A percentile compares a stretch with the other conserved stretches of the same genome.
phyloP scores from a whole-genome alignment of 2,329 filamentous ascomycete genomes.

The Aspergillus sclerotialis region DNA sequence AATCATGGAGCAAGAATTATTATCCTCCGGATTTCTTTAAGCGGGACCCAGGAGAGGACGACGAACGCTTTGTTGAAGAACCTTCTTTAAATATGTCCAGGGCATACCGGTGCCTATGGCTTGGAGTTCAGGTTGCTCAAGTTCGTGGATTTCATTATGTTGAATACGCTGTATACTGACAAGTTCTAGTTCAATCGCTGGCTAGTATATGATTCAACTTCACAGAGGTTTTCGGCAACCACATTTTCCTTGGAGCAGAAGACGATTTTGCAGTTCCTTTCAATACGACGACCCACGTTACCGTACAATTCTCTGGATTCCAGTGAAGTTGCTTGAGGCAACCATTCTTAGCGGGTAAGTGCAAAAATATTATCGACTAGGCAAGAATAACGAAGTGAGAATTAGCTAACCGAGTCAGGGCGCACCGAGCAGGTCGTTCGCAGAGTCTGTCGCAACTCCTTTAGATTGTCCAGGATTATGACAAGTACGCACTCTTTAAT shows the following conservation, averaged over 20 bases:
- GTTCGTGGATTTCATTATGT: slow-evolving; percentile 28
- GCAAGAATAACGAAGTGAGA: no score
- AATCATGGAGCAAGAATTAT: slow-evolving; percentile 45
- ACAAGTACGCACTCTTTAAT: no score
- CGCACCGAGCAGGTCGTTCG: no score
- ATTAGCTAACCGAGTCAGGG: no score
- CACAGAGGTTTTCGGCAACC: slow-evolving; percentile 27
- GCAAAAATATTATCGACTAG: no score
- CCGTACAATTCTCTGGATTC: no score
- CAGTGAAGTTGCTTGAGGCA: no score
- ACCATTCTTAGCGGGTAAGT: no score
- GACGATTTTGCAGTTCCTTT: no score
- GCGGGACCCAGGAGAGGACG: slow-evolving; percentile 44
- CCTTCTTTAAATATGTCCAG: slow-evolving; percentile 43
- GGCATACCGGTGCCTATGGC: slow-evolving; percentile 46
- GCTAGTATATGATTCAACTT: slow-evolving; percentile 28
- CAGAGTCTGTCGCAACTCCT: no score
- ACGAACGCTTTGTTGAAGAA: slow-evolving; percentile 47
- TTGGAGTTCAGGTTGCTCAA: slow-evolving; percentile 38
- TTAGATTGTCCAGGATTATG: no score
- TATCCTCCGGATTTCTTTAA: slow-evolving; percentile 48
- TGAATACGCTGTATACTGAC: slow-evolving; percentile 4
- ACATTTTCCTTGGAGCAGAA: slow-evolving; percentile 19
- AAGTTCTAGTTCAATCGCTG: slow-evolving; percentile 29
- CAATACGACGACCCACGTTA: no score